Evolutionary conservation across 163 green algal species (phyloP).

Genomic region (Scenedesmus sp.): DNA sequence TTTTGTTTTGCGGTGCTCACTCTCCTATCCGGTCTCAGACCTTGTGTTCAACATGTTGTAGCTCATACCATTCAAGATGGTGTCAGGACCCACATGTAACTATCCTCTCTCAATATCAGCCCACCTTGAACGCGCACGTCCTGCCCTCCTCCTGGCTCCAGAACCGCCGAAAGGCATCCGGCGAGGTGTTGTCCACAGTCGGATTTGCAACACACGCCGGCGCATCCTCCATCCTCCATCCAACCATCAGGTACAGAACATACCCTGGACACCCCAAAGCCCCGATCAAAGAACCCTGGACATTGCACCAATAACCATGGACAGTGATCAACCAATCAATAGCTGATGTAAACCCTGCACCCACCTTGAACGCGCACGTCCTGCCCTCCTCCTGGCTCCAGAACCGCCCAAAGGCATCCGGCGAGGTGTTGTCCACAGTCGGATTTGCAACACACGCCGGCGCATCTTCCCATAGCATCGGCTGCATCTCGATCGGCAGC

Average conservation of each 20-base stretch:
- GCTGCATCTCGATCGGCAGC: slow-evolving; percentile 15
- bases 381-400: neutral
- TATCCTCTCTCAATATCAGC: neutral
- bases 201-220: neutral
- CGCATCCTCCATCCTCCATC: neutral
- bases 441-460: neutral
- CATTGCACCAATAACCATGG: neutral
- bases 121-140: neutral
- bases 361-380: slow-evolving; percentile 1
- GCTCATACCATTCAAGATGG: too few relatives aligned
- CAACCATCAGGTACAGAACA: neutral
- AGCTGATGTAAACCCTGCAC: neutral
- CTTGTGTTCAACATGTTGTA: too few relatives aligned
- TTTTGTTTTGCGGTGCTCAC: too few relatives aligned
- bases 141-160: neutral
- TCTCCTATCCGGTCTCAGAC: too few relatives aligned
- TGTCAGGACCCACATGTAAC: neutral
- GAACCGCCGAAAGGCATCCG: neutral
- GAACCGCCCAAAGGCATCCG: slow-evolving; percentile 11
- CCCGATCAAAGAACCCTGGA: neutral
- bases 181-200: neutral
- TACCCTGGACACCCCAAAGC: too few relatives aligned
- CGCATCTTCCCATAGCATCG: slow-evolving; percentile 15
- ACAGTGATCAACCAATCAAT: neutral
- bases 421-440: neutral